Percentiles rank a stretch among this genome's conserved stretches.
These are phyloP conservation scores for Tulasnella sp. DNA, from an alignment of 768 basidiomycete genomes.

Conservation along the genomic window DNA sequence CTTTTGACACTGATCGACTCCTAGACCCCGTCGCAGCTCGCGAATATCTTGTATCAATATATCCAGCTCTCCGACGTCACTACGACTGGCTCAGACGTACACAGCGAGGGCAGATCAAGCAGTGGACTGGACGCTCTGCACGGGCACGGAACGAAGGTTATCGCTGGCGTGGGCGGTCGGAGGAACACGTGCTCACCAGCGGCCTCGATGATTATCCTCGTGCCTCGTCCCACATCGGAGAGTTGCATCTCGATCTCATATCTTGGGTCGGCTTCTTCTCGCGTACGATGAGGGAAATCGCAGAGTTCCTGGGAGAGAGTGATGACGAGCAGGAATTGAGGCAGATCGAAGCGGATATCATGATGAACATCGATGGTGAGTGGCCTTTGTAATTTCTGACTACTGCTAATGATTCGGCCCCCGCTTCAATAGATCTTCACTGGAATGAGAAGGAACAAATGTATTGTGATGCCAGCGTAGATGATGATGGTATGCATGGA, in stretches of 20 bases:
- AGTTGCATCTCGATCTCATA: slow-evolving; percentile 86
- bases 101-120: slow-evolving; percentile 87
- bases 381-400: slow-evolving; percentile 7
- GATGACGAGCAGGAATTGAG: slow-evolving; percentile 71
- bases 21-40: slow-evolving; percentile 50
- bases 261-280: slow-evolving; percentile 97
- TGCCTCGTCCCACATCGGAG: slow-evolving; percentile 78
- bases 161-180: slow-evolving; percentile 85
- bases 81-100: slow-evolving; percentile 96
- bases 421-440: slow-evolving; percentile 55
- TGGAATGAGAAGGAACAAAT: slow-evolving; percentile 83
- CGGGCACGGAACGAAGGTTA: slow-evolving; percentile 86
- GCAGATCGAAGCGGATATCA: slow-evolving; percentile 67
- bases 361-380: slow-evolving; percentile 76
- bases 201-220: slow-evolving; percentile 97
- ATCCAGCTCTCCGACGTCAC: slow-evolving; percentile 73
- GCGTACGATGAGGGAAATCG: slow-evolving; percentile 83
- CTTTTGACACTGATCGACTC: slow-evolving; percentile 23
- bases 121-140: slow-evolving; percentile 62
- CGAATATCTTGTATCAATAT: slow-evolving; percentile 66
- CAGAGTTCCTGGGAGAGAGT: slow-evolving; percentile 72
- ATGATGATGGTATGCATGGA: slow-evolving; percentile 56
- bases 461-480: slow-evolving; percentile 85
- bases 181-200: slow-evolving; percentile 79
- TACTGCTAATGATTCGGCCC: background rate